Base-by-base conservation (phyloP, 192 early-diverging fungal species). In the Phycomyces nitens region DNA sequence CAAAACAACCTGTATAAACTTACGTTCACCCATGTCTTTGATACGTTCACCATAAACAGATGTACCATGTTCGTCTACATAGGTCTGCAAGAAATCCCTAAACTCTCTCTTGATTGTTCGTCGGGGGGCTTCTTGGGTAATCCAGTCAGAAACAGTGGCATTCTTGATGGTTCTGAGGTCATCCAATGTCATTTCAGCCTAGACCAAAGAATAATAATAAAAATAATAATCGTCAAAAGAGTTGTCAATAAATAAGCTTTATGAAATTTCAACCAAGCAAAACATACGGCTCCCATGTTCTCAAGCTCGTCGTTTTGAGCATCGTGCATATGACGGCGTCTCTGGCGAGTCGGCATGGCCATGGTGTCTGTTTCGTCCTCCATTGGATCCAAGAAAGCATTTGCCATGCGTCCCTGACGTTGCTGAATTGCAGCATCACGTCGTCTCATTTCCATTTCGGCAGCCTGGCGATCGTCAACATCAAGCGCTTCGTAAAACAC, bases 21-120 rank as follows among this genome's bases (percentile, higher is more conserved):
- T 70, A 62, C 74, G 61, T 53, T 76, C 74, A 75, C 94, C 92
- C 82, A 99, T 87, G 43, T 82, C 82, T 50, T 88, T 81, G 70
- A 99, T 96, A 20, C 90, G 81, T 66, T 95, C 88, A 64, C 94
- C 95, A 61, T 99, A 99, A 6, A 99, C 89, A 18, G 92, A 95
- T 27, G 88, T 88, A 60, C 92, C 93, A 34, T 89, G 77, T 34
- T 89, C 88, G 57, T 93, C 86, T n/a, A 89, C 85, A 71, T 84
- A 97, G 9, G 89, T 91, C 14, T 89, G 82, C 42, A 99, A 75
- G 69, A 99, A 99, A 57, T 88, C 82, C 22, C 86, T 83, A 79
- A 99, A 97, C 69, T 96, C 92, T 39, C 88, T 78, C 58, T 84
- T 82, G 38, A 97, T 93, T 11, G 91, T 86, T 64, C 87, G 85